These are phyloP conservation scores for Odontarrhena argentea DNA, from an alignment of 345 rosid genomes.

Conservation along the genomic window DNA sequence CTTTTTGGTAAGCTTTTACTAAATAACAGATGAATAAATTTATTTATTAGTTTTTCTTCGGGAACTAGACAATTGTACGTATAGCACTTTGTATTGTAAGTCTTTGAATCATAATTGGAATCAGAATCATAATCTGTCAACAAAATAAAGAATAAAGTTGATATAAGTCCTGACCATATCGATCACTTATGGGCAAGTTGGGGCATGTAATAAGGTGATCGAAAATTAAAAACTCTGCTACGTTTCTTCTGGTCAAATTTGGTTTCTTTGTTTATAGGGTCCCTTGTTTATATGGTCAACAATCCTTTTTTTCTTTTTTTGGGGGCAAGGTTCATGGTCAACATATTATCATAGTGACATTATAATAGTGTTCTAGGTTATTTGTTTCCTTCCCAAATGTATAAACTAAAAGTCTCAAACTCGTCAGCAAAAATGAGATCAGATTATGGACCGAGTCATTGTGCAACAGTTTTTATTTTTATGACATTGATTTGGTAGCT, in stretches of 20 bases:
- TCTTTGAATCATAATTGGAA: no score
- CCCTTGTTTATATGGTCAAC: neutral
- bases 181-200: neutral
- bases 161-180: no score
- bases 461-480: neutral
- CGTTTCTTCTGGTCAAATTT: constrained; percentile 30
- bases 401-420: neutral
- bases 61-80: no score
- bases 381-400: constrained; percentile 5
- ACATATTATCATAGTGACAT: constrained; percentile 7
- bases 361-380: neutral
- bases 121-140: no score
- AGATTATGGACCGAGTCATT: constrained; percentile 13
- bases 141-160: no score
- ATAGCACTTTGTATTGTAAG: no score
- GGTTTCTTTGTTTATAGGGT: constrained; percentile 1
- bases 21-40: no score
- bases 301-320: neutral
- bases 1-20: no score
- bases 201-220: neutral
- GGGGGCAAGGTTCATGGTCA: constrained; percentile 1
- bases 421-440: constrained; percentile 18
- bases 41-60: no score
- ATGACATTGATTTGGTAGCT: neutral
- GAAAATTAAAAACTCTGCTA: neutral